These are phyloP conservation scores for Citrus hindsii DNA, from an alignment of 345 rosid species.

Conservation along the genomic window DNA sequence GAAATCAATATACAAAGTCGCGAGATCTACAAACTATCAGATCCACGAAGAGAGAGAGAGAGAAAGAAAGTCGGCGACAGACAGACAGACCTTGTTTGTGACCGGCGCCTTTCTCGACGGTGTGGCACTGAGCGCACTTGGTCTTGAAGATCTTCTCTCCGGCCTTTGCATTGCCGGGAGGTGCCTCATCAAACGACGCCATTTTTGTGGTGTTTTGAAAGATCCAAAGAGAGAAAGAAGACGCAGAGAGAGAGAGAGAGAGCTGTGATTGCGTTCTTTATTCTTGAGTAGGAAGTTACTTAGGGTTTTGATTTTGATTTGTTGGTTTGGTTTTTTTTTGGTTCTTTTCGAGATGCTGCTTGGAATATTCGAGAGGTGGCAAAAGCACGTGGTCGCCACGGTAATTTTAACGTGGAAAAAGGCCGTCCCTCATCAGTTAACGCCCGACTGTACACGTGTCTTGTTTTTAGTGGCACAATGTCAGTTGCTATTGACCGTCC, in stretches of 20 bases:
- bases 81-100: slow-evolving; percentile 94
- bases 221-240: neutral
- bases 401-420: no score
- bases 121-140: slow-evolving; percentile 87
- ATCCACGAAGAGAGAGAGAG: neutral
- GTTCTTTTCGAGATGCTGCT: neutral
- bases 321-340: neutral
- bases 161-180: slow-evolving; percentile 60
- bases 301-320: neutral
- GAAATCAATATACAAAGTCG: neutral
- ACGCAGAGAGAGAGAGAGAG: neutral
- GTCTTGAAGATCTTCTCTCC: slow-evolving; percentile 92
- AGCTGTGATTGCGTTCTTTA: no score
- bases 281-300: neutral
- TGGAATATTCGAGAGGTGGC: neutral
- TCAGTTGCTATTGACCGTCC: no score
- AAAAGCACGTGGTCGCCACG: slow-evolving; percentile 7
- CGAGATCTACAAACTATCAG: neutral
- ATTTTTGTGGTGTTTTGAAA: slow-evolving; percentile 20
- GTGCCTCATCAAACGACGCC: slow-evolving; percentile 88
- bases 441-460: neutral
- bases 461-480: neutral
- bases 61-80: neutral
- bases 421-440: no score
- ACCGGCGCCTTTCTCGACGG: slow-evolving; percentile 94